These are phyloP conservation scores for Cladosporium sp. DNA, from an alignment of 2,329 filamentous ascomycete species.

Conservation along the genomic window DNA sequence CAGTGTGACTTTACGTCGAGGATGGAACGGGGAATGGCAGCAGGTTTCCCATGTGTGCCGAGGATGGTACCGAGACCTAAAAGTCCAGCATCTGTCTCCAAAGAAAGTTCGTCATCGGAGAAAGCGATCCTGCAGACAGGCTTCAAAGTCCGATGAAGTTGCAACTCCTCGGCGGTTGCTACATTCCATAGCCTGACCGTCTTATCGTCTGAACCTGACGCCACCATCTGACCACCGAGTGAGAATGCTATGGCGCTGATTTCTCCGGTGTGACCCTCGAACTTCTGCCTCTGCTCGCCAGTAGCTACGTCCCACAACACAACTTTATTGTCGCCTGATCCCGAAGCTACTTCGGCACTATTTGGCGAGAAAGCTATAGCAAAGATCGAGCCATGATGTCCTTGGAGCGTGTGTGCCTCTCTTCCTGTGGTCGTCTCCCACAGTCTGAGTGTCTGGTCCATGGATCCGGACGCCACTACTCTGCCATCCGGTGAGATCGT, in stretches of 20 bases:
- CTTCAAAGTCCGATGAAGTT: background rate
- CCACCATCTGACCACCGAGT: background rate
- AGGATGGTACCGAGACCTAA: background rate
- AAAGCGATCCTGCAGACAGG: background rate
- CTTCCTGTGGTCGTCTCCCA: background rate
- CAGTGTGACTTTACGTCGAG: background rate
- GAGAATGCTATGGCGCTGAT: background rate
- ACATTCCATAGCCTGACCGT: slow-evolving; percentile 1
- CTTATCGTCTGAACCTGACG: background rate
- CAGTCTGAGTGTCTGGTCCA: background rate
- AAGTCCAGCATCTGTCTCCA: background rate
- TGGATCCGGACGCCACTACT: background rate
- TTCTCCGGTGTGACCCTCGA: background rate
- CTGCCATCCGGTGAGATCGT: background rate
- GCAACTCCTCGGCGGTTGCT: slow-evolving; percentile 12
- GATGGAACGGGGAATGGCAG: background rate
- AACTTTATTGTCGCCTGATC: background rate
- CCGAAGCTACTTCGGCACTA: background rate
- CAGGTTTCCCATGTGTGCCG: background rate
- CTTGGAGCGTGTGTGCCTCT: background rate
- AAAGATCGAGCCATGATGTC: background rate
- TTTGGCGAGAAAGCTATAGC: background rate
- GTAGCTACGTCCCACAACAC: slow-evolving; percentile 11
- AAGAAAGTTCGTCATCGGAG: slow-evolving; percentile 6
- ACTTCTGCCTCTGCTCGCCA: background rate